Base-by-base conservation (phyloP, 331 rosid genomes). In the Arachis monticola region DNA sequence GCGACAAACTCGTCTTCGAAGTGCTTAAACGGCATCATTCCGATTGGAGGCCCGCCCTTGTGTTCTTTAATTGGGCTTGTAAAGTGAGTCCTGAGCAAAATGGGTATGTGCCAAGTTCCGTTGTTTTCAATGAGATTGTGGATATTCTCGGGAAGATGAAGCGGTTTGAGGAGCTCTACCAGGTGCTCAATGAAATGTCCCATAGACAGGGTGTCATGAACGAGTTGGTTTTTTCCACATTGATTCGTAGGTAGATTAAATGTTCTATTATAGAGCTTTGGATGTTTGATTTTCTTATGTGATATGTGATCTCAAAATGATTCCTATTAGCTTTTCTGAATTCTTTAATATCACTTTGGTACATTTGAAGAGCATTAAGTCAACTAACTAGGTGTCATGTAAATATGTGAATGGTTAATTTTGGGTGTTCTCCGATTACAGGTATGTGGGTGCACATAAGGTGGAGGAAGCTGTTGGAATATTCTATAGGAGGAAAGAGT, bases 111-210 rank as follows among this genome's bases (percentile, higher is more conserved):
- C 90, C 89, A 42, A 81, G 79, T 69, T 83, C 88, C n/a, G 74
- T 38, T 8, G 72, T 81, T n/a, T 85, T 76, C 81, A 90, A 89
- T 32, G 88, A 86, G 78, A 83, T 87, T 7, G 73, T 93, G 4
- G 85, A 85, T 81, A 83, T 82, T 41, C 93, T 93, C 0, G 96
- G 93, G 11, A 89, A 72, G 79, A 79, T 73, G 77, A 69, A 75
- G 44, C 87, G 87, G 41, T 87, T 91, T 8, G 79, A 82, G 6
- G 93, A 83, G 44, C 12, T 79, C 6, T 53, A 46, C 88, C 84
- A 93, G 52, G 76, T 91, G 97, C 53, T 93, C 69, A 91, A 82
- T 3, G 87, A 93, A 91, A 91, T 93, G 93, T 84, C 83, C 0
- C 47, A 77, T 7, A 86, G 90, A 71, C 51, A 66, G 14, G 85